These are phyloP conservation scores for Hamigera avellanea DNA, from an alignment of 495 filamentous ascomycete genomes.

Conservation along the genomic window DNA sequence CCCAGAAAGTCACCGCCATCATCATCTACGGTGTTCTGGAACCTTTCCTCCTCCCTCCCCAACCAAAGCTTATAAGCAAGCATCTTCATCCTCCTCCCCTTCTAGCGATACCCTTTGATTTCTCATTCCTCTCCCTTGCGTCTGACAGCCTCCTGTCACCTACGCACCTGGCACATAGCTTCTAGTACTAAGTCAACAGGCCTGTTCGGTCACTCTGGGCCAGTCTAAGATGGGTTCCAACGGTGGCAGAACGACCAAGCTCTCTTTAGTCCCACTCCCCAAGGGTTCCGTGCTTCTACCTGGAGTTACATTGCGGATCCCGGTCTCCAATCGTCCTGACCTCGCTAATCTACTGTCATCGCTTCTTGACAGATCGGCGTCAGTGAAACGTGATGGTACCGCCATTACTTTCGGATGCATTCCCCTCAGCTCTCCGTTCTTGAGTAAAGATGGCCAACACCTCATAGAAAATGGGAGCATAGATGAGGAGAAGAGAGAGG, in stretches of 20 bases:
- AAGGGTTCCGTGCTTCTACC: conserved; percentile 68
- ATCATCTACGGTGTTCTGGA: conserved; percentile 1
- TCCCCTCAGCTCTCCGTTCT: conserved; percentile 58
- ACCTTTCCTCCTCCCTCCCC: not conserved
- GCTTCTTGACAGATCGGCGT: conserved; percentile 55
- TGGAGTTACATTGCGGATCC: conserved; percentile 64
- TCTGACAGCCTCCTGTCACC: no score
- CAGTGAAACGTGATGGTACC: conserved; percentile 50
- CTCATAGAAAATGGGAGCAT: conserved; percentile 44
- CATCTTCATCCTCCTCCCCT: not conserved
- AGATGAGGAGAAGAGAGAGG: conserved; percentile 25
- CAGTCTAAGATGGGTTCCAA: conserved; percentile 28
- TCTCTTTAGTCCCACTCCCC: conserved; percentile 68
- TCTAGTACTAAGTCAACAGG: no score
- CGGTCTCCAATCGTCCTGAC: conserved; percentile 68
- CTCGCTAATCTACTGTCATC: conserved; percentile 70
- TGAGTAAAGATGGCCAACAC: conserved; percentile 58
- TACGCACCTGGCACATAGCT: no score
- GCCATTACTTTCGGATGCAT: conserved; percentile 70
- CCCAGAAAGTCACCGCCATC: not conserved
- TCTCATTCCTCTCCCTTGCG: no score
- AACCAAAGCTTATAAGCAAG: not conserved
- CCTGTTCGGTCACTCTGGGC: not conserved
- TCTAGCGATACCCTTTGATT: not conserved
- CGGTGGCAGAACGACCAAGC: conserved; percentile 34